Evolutionary conservation across 306 rosid genomes (phyloP).

Genomic region (Lotus japonicus): DNA sequence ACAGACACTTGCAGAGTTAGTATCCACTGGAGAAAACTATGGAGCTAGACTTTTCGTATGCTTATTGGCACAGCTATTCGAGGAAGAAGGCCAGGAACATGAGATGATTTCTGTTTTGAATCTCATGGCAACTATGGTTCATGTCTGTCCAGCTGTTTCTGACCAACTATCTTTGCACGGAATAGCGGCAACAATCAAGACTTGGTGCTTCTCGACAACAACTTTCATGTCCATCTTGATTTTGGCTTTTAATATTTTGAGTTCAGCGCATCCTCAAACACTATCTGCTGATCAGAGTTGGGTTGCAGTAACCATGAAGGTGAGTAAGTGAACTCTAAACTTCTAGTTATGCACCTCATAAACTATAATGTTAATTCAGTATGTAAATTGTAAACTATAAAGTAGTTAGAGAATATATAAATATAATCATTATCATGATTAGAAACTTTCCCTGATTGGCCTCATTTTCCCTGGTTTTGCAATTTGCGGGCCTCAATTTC

Average conservation of each 20-base stretch:
- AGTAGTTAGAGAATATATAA: constrained; percentile 4
- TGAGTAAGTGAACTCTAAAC: constrained; percentile 26
- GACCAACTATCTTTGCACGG: constrained; percentile 55
- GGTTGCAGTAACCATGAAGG: constrained; percentile 68
- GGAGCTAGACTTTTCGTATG: constrained; percentile 60
- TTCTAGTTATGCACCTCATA: not conserved
- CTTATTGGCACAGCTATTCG: constrained; percentile 55
- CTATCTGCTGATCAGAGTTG: constrained; percentile 62
- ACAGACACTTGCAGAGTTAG: constrained; percentile 61
- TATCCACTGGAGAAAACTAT: constrained; percentile 54
- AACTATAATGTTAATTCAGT: not conserved
- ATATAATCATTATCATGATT: constrained; percentile 5
- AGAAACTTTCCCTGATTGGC: too few species aligned
- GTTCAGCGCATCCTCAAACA: constrained; percentile 49
- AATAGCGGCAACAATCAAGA: constrained; percentile 50
- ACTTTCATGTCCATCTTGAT: constrained; percentile 35
- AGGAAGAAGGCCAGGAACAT: constrained; percentile 51
- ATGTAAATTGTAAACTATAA: too few species aligned
- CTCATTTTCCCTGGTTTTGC: too few species aligned
- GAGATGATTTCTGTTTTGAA: constrained; percentile 43
- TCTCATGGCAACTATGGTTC: constrained; percentile 43
- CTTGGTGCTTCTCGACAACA: constrained; percentile 35
- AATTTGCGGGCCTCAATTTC: not conserved
- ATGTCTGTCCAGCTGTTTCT: constrained; percentile 51
- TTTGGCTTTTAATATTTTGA: constrained; percentile 50